Conservation (phyloP, 371 early-diverging fungal genomes). For the Lichtheimia hyalospora region DNA sequence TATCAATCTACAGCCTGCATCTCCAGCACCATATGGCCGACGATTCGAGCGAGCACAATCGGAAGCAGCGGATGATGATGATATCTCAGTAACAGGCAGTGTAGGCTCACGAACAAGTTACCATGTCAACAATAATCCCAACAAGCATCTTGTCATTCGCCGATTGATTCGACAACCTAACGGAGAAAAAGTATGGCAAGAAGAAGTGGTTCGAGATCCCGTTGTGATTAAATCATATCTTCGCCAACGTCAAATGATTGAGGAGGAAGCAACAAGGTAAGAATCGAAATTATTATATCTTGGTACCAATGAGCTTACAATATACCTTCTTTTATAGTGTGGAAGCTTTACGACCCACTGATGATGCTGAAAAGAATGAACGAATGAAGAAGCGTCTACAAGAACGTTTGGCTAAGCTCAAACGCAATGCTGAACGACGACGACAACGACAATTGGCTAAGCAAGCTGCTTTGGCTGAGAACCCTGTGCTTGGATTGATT, state of each 20-base stretch:
- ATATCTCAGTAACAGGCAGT: slow-evolving; percentile 59
- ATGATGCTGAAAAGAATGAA: slow-evolving; percentile 64
- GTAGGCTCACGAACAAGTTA: slow-evolving; percentile 57
- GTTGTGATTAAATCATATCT: slow-evolving; percentile 89
- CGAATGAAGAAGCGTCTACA: slow-evolving; percentile 62
- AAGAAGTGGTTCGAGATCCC: slow-evolving; percentile 80
- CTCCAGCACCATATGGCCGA: slow-evolving; percentile 29
- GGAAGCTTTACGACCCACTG: slow-evolving; percentile 57
- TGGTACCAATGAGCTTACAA: neutral
- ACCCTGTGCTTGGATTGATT: slow-evolving; percentile 55
- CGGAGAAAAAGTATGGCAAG: slow-evolving; percentile 75
- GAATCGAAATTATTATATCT: neutral
- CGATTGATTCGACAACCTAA: slow-evolving; percentile 58
- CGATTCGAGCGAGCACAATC: slow-evolving; percentile 42
- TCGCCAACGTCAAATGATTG: slow-evolving; percentile 81
- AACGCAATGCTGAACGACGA: slow-evolving; percentile 65
- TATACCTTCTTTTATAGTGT: slow-evolving; percentile 23
- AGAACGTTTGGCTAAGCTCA: slow-evolving; percentile 62
- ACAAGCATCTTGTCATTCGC: slow-evolving; percentile 66
- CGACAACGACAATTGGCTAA: slow-evolving; percentile 49
- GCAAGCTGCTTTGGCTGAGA: slow-evolving; percentile 51
- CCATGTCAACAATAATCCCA: slow-evolving; percentile 48
- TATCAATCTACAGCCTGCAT: slow-evolving; percentile 7
- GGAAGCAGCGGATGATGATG: slow-evolving; percentile 55
- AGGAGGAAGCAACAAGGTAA: slow-evolving; percentile 59